These are phyloP conservation scores for Pyrenochaeta sp. DNA, from an alignment of 2,329 filamentous ascomycete species.

Conservation along the genomic window DNA sequence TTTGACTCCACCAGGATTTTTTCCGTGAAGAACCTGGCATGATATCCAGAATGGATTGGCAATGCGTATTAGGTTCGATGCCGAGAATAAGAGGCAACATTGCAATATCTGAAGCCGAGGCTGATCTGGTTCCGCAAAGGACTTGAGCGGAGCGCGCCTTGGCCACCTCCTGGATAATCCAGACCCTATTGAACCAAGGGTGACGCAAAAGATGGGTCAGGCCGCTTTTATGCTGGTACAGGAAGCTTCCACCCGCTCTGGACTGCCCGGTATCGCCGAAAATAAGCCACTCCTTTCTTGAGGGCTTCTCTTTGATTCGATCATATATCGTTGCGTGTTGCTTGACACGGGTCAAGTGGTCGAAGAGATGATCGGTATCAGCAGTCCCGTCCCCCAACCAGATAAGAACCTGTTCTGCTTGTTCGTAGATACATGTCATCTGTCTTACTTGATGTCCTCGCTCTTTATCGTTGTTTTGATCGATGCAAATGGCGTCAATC, in stretches of 20 bases:
- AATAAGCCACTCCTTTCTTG: constrained; percentile 11
- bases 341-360: no score
- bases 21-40: constrained; percentile 21
- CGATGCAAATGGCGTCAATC: no score
- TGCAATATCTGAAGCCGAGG: constrained; percentile 18
- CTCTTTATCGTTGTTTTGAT: constrained; percentile 31
- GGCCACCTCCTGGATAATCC: constrained; percentile 32
- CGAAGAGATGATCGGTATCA: constrained; percentile 12
- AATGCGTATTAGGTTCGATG: constrained; percentile 5
- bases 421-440: constrained; percentile 32
- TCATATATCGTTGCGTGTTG: constrained; percentile 3
- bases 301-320: constrained; percentile 11
- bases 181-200: constrained; percentile 27
- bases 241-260: background rate
- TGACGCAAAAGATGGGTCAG: constrained; percentile 6
- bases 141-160: constrained; percentile 20
- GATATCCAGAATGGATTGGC: constrained; percentile 27
- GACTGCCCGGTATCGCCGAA: background rate
- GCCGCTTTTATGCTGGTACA: background rate
- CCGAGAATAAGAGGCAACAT: constrained; percentile 10
- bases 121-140: constrained; percentile 12
- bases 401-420: constrained; percentile 30
- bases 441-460: constrained; percentile 33
- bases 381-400: constrained; percentile 33
- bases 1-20: constrained; percentile 25